Base-by-base conservation (phyloP, 495 filamentous ascomycete species). In the Penicillium coprophilum region DNA sequence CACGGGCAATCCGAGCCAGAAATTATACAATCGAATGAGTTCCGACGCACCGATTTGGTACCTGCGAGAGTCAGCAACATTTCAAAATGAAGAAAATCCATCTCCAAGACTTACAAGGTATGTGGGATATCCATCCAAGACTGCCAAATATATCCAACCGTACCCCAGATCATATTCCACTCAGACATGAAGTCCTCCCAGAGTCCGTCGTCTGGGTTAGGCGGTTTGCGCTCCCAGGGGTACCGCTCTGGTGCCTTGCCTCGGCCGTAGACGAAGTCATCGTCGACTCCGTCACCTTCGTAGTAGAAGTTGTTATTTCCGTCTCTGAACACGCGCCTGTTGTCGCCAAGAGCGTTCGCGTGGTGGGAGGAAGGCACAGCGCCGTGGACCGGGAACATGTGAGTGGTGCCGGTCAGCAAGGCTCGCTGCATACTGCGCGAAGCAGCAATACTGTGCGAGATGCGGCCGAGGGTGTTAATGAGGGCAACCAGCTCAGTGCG, bases 401-500 rank as follows among this genome's bases (percentile, higher is more conserved):
- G 60, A 19, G 67, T 64, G 8, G 68, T 60, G 0, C 66, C 72
- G 5, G 71, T 67, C 41, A 84, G 72, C 28, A 81, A 71, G 15
- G 77, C 82, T 49, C 86, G 69, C 51, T 89, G 80, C 70, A 98
- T 97, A 31, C 84, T 76, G 53, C 84, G 81, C 13, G 95, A 76
- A 3, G 91, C 91, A 4, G 79, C 75, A 41, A 98, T 66, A 55
- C 88, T 91, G 67, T 87, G 85, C 41, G 87, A 88, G 51, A 98
- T 85, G 36, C 92, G 83, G 28, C 88, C 90, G 41, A 96, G 85
- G 2, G 95, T 97, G 69, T 98, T 98, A 68, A 98, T 84, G 41
- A 98, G 77, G 10, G 94, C 89, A 2, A 98, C 95, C 31, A 98
- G 72, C 73, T 98, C 94, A 11, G 92, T 97, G 55, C 94, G 80